These are phyloP conservation scores for Phytophthora colocasiae DNA, from an alignment of 352 stramenopile species.

Conservation along the genomic window DNA sequence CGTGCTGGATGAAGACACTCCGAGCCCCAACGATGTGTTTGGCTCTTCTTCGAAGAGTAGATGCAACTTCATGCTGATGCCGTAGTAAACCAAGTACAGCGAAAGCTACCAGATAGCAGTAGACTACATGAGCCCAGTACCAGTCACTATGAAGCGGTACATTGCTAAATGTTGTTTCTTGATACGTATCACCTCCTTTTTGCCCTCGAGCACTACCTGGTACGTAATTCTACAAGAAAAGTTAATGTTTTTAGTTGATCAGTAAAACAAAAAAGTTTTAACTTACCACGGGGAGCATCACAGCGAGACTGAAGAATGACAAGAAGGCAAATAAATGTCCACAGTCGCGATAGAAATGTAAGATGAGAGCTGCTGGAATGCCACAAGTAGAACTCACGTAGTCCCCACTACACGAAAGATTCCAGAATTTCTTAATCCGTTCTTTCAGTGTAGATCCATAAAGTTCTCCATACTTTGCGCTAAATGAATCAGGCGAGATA, in stretches of 20 bases:
- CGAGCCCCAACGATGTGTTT: constrained; percentile 74
- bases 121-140: constrained; percentile 82
- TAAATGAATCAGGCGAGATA: constrained; percentile 46
- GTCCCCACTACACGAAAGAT: constrained; percentile 49
- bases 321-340: constrained; percentile 69
- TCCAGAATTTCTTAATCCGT: constrained; percentile 58
- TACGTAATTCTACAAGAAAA: constrained; percentile 64
- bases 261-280: not conserved
- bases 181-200: constrained; percentile 55
- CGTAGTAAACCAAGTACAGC: constrained; percentile 59
- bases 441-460: constrained; percentile 43
- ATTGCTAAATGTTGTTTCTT: constrained; percentile 86
- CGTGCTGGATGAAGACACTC: constrained; percentile 75
- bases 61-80: constrained; percentile 58
- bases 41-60: constrained; percentile 54
- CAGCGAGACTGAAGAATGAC: constrained; percentile 69
- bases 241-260: not conserved
- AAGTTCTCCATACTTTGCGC: constrained; percentile 59
- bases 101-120: constrained; percentile 74
- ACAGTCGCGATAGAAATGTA: constrained; percentile 74
- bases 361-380: constrained; percentile 68
- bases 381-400: constrained; percentile 74
- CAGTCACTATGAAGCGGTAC: constrained; percentile 79
- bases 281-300: constrained; percentile 80
- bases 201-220: constrained; percentile 54